phyloP scores from a whole-genome alignment of 805 yeast genomes.

The Cyberlindnera maclurae region DNA sequence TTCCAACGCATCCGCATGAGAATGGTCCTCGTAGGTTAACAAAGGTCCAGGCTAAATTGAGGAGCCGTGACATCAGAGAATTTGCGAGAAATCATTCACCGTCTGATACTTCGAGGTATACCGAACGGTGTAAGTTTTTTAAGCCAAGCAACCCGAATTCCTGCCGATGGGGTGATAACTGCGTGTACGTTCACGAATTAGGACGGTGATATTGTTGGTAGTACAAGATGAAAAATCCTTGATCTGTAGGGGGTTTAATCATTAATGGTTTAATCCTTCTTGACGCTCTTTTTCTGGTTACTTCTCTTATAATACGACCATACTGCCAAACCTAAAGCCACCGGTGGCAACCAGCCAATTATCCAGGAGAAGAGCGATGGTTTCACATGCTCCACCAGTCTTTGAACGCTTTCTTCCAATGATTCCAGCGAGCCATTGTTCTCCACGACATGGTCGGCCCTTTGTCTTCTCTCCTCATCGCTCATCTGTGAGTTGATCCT shows the following conservation, averaged over 20 bases:
- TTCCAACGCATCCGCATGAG: neutral
- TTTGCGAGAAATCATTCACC: neutral
- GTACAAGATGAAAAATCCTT: too few species aligned
- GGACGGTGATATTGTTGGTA: too few species aligned
- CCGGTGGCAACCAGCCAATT: constrained; percentile 31
- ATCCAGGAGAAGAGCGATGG: constrained; percentile 30
- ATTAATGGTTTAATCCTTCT: too few species aligned
- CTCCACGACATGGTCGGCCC: constrained; percentile 62
- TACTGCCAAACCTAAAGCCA: too few species aligned
- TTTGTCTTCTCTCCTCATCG: constrained; percentile 43
- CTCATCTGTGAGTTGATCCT: constrained; percentile 77
- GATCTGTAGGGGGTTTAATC: too few species aligned
- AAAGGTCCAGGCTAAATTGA: neutral
- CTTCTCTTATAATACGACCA: too few species aligned
- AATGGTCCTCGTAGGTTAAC: neutral
- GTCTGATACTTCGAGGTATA: neutral
- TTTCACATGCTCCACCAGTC: constrained; percentile 28
- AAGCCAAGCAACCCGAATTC: neutral
- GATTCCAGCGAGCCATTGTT: constrained; percentile 45
- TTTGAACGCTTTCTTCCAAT: constrained; percentile 37
- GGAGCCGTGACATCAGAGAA: neutral
- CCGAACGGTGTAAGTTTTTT: neutral
- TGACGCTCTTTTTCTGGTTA: too few species aligned
- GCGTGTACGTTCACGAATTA: neutral
- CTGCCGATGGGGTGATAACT: constrained; percentile 1